phyloP scores from a whole-genome alignment of 2,329 filamentous ascomycete species.

The Biscogniauxia sp. region DNA sequence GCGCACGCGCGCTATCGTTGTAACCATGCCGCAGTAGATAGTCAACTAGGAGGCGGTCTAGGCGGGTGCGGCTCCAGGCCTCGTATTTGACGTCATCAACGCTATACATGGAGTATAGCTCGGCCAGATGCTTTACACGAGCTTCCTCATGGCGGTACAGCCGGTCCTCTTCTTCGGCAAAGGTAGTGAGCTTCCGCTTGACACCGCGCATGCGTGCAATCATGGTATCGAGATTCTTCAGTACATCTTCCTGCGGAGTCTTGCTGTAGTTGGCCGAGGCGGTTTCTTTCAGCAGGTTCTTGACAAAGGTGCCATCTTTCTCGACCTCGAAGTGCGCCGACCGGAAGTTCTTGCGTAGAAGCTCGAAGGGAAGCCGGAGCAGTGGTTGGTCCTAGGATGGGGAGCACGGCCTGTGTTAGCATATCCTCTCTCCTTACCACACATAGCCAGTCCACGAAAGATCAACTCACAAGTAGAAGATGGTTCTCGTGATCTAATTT shows the following conservation, averaged over 20 bases:
- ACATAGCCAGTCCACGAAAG: neutral
- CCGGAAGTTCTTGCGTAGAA: constrained; percentile 92
- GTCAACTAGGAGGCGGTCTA: constrained; percentile 87
- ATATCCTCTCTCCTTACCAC: neutral
- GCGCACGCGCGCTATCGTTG: constrained; percentile 67
- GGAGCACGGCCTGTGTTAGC: constrained; percentile 2
- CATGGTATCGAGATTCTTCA: constrained; percentile 80
- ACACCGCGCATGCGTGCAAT: constrained; percentile 79
- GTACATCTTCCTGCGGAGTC: constrained; percentile 66
- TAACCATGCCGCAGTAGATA: constrained; percentile 86
- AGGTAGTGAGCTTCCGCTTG: constrained; percentile 78
- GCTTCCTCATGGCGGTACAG: constrained; percentile 74
- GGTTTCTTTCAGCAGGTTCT: constrained; percentile 59
- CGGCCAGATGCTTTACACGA: constrained; percentile 75
- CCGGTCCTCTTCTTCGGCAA: constrained; percentile 75
- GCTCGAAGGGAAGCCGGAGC: constrained; percentile 86
- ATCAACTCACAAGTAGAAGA: constrained; percentile 62
- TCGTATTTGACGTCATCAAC: constrained; percentile 94
- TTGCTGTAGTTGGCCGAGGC: constrained; percentile 65
- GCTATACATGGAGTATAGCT: constrained; percentile 75
- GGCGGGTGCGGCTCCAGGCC: constrained; percentile 75
- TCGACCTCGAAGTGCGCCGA: constrained; percentile 75
- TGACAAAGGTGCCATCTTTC: constrained; percentile 63
- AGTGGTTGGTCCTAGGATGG: constrained; percentile 79
- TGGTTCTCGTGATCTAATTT: constrained; percentile 74